A percentile compares a stretch with the other conserved stretches of the same genome.
Evolutionary conservation across 306 rosid genomes (phyloP).

Genomic region (Cotoneaster glaucophyllus): DNA sequence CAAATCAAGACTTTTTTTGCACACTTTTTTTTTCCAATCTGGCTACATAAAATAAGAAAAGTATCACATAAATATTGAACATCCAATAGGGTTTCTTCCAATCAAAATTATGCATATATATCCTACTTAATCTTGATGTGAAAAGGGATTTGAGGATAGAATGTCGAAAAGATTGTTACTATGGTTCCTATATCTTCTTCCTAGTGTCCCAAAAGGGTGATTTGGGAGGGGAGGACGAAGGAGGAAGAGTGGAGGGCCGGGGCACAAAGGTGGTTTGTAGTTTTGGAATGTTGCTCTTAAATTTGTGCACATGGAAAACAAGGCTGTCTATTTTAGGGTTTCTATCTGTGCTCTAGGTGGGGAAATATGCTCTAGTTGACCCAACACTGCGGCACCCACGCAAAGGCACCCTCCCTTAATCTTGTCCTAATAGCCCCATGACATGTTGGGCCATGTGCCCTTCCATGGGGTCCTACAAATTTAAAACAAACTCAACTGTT

Average conservation of each 20-base stretch:
- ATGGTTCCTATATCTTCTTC: constrained; percentile 6
- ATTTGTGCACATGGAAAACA: constrained; percentile 98
- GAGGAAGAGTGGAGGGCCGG: constrained; percentile 12
- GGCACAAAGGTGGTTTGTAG: constrained; percentile 66
- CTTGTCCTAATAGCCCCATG: constrained; percentile 74
- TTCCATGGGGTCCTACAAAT: constrained; percentile 53
- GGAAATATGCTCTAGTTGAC: constrained; percentile 81
- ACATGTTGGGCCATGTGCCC: constrained; percentile 66
- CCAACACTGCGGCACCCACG: constrained; percentile 84
- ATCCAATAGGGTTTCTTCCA: neutral
- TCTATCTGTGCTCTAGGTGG: constrained; percentile 64
- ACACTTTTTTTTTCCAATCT: constrained; percentile 1
- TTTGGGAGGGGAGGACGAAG: constrained; percentile 5
- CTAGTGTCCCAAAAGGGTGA: constrained; percentile 42
- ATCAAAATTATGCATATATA: neutral
- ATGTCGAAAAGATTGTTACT: constrained; percentile 13
- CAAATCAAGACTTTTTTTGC: constrained; percentile 6
- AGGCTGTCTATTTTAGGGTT: constrained; percentile 72
- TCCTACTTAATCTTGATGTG: neutral
- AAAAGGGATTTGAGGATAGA: neutral
- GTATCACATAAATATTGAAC: neutral
- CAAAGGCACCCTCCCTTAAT: constrained; percentile 52
- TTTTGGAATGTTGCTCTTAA: constrained; percentile 94
- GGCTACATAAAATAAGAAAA: neutral
- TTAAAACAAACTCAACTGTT: constrained; percentile 36